Conservation (phyloP, 2,329 filamentous ascomycete genomes). For the Helotiales sp. region DNA sequence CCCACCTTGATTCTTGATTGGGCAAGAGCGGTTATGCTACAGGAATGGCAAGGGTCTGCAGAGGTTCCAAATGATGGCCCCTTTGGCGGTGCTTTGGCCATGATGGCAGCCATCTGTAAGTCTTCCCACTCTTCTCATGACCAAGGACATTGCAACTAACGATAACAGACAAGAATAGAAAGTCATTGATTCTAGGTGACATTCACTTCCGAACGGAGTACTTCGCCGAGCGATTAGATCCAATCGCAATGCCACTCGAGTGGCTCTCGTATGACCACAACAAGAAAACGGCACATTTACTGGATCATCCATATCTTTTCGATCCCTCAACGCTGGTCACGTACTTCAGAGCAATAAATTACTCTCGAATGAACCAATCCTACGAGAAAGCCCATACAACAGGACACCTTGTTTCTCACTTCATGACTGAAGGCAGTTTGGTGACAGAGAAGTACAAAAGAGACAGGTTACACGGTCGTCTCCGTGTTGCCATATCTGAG, state of each 20-base stretch:
- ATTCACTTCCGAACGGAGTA: constrained; percentile 77
- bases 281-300: constrained; percentile 70
- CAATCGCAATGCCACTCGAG: constrained; percentile 72
- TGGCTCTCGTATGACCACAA: constrained; percentile 69
- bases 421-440: constrained; percentile 58
- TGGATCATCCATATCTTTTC: constrained; percentile 84
- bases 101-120: constrained; percentile 76
- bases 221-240: constrained; percentile 76
- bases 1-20: constrained; percentile 69
- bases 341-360: constrained; percentile 89
- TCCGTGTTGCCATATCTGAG: constrained; percentile 70
- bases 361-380: constrained; percentile 80
- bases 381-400: constrained; percentile 72
- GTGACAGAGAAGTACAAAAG: constrained; percentile 63
- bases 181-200: constrained; percentile 67
- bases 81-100: constrained; percentile 76
- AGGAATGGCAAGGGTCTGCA: constrained; percentile 79
- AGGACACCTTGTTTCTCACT: constrained; percentile 57
- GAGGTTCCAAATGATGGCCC: constrained; percentile 71
- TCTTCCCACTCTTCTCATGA: constrained; percentile 31
- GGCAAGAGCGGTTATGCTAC: constrained; percentile 75
- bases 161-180: constrained; percentile 62
- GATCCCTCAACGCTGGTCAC: constrained; percentile 72
- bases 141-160: constrained; percentile 18
- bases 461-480: constrained; percentile 63